Percentiles rank a stretch among this genome's conserved stretches.
phyloP scores from a whole-genome alignment of 2,329 filamentous ascomycete genomes.

The Neonectria neomacrospora region DNA sequence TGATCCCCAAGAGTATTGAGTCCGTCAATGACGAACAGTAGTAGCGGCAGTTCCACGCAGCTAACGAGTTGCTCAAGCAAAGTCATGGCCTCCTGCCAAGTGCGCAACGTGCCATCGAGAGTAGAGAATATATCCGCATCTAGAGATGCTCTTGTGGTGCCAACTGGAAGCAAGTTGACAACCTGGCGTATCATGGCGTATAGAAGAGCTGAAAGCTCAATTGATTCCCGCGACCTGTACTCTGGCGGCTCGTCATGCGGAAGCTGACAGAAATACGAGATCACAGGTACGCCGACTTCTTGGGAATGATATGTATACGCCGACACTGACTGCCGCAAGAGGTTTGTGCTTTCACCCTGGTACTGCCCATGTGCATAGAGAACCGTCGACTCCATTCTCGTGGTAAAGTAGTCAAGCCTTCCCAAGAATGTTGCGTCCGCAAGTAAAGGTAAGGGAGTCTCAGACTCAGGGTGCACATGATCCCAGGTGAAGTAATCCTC shows the following conservation, averaged over 20 bases:
- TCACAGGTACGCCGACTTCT: neutral
- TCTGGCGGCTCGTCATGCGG: constrained; percentile 11
- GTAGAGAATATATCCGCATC: neutral
- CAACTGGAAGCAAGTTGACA: constrained; percentile 22
- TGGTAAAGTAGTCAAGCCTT: constrained; percentile 23
- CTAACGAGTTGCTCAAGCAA: neutral
- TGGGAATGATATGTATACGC: neutral
- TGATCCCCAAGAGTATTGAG: neutral
- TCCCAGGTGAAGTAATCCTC: constrained; percentile 30
- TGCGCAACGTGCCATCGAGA: neutral
- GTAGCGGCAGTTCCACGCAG: neutral
- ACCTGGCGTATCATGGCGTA: constrained; percentile 31
- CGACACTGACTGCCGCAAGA: neutral
- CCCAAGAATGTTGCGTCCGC: constrained; percentile 23
- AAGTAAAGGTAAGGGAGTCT: neutral
- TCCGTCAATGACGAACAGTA: neutral
- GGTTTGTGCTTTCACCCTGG: neutral
- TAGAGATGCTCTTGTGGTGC: no score
- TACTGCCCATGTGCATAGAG: constrained; percentile 25
- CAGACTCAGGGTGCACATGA: constrained; percentile 7
- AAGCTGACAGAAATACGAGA: neutral
- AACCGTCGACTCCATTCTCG: constrained; percentile 21
- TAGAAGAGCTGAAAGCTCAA: constrained; percentile 23
- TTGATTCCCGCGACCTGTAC: constrained; percentile 24
- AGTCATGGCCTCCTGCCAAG: neutral